Base-by-base conservation (phyloP, 192 early-diverging fungal species). In the Backusella macrospora region DNA sequence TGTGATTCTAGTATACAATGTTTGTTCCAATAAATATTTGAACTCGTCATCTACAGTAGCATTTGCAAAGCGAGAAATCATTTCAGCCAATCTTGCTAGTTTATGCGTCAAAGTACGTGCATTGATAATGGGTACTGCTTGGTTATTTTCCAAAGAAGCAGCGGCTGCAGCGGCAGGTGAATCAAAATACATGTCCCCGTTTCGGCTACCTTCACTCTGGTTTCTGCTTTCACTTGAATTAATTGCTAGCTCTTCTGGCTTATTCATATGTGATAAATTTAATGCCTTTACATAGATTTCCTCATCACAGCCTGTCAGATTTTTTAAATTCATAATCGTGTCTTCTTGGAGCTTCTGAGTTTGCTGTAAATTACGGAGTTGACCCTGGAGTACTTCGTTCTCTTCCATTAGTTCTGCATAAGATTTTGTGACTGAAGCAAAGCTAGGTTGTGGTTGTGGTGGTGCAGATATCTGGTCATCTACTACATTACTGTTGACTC, bases 371-470 rank as follows among this genome's bases (percentile, higher is more conserved):
- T 73, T 66, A 26, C 71, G 76, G 6, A 82, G 77, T 52, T 78
- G 76, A n/a, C 48, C 48, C 47, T 68, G 70, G 15, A 82, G 64
- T 21, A 78, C 18, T 63, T 82, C 80, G 45, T 82, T 82, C 55
- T 82, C 80, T 64, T 82, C 80, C 45, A 82, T 34, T 21, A 82
- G 65, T 26, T 76, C 73, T 45, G 70, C 73, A 67, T 82, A 82
- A 5, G 80, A 69, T 21, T 78, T 82, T 26, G 76, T 76, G 4
- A 78, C 73, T 0, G 52, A 59, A 18, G 76, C 78, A 42, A 82
- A 82, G 26, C 70, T 73, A n/a, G 80, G 80, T 34, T 82, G 80
- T 21, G 80, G 80, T 62, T 82, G 80, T 14, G 80, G 76, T 14
- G 80, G 80, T 12, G 80, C 80, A 34, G 76, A 71, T 49, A 82